Base-by-base conservation (phyloP, 495 filamentous ascomycete genomes). In the Saxispiralis lemnorum region DNA sequence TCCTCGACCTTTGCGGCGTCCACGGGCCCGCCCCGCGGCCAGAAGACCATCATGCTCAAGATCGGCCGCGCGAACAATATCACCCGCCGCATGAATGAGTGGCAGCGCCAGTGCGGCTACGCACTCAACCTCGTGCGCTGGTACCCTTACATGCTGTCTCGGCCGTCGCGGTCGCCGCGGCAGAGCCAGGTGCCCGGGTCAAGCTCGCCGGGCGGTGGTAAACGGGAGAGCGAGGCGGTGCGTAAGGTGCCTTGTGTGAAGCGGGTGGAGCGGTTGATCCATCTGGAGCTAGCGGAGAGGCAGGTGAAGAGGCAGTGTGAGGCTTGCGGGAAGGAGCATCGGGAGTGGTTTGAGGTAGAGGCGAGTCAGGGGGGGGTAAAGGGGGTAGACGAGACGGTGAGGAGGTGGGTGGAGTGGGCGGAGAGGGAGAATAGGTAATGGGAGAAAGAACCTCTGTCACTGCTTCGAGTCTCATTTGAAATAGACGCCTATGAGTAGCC, bases 281-380 rank as follows among this genome's bases (percentile, higher is more conserved):
- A 97, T 56, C 59, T 95, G 17, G 89, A 99, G 65, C 68, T 99
- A 19, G 67, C 65, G 5, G 79, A 78, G 24, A 65, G 73, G 41
- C 71, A 79, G 13, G 63, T 83, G 9, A 69, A 74, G 47, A 73
- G 77, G 14, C 68, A 68, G 35, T 99, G 89, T 56, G 60, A 64
- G 7, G 71, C 72, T 7, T 99, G 89, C 57, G 86, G 87, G 10
- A 83, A 76, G 59, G 78, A 82, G 51, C 92, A 99, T 61, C 66
- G 76, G 31, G 89, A 99, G 59, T 99, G 89, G 89, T 96, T 99
- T 60, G 86, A 89, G 60, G 74, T 96, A 6, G 74, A 82, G 40
- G 85, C 83, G 1, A 73, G 62, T 14, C 71, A 76, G 52, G 66
- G 78, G 10, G 81, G 78, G 0, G 63, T 96, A 10, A 71, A 64